Base-by-base conservation (phyloP, 2,329 filamentous ascomycete genomes). In the Aschersonia sp. region DNA sequence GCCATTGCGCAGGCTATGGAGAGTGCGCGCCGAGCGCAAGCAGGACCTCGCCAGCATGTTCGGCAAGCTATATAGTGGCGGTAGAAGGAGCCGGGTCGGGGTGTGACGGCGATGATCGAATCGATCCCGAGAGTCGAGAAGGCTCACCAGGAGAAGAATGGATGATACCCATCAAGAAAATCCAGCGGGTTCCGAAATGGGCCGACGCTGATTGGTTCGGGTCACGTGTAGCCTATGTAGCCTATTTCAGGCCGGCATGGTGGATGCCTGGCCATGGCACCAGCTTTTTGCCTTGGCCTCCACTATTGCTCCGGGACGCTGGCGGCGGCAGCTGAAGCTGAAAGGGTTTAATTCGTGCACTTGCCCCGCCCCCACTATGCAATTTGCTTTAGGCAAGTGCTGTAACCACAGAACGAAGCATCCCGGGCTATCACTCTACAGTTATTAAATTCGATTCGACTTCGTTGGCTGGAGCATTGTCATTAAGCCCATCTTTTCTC, bases 41-140 rank as follows among this genome's bases (percentile, higher is more conserved):
- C 81, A 81, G 72, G 89, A 88, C 78, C 89, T 85, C 74, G 87
- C 85, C 79, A 96, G 82, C 91, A 97, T 96, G 67, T 70, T 84
- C 77, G 69, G 68, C 68, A 57, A 63, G 58, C 59, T 65, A 58
- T 59, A 65, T 58, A 59, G 62, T 59, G 60, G 57, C 61, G 62
- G 62, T 59, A 61, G 53, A 55, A 58, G 55, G 53, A 56, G 57
- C 61, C 62, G 61, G 57, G 61, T 65, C 58, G 60, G 55, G 56
- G 51, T 56, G 54, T 58, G 58, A 57, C 61, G 61, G 59, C 61
- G 59, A 62, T 64, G 60, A 50, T 56, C 56, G 40, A 45, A 53
- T 62, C 61, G 61, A 56, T 65, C 57, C 65, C 63, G 60, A 62
- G 54, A 35, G 60, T 49, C 62, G 61, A 64, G 65, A 64, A 58